Base-by-base conservation (phyloP, 371 early-diverging fungal genomes). In the Thermomucor indicae-seudaticae region DNA sequence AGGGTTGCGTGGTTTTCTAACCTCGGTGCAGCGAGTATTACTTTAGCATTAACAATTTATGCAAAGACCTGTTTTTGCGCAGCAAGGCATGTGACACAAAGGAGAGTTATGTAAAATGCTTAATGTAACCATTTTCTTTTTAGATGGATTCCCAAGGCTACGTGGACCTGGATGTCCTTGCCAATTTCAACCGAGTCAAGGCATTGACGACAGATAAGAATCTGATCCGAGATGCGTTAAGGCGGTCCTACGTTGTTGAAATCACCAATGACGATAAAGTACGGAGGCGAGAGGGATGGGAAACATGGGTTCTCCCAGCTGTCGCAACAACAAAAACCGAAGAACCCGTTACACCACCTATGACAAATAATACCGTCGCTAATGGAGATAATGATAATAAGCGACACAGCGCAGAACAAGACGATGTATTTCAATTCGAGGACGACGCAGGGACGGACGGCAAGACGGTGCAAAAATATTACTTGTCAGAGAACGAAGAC, bases 21-120 rank as follows among this genome's bases (percentile, higher is more conserved):
- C n/a, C n/a, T n/a, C n/a, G n/a, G n/a, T n/a, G n/a, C n/a, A 50
- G 50, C 64, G 91, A 91, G 53, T 89, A 91, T 69, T 97, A 97
- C 77, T 96, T 96, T 55, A 93, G 93, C 50, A 81, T 92, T 44
- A 94, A 95, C 44, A 97, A 97, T 64, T 68, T 97, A 46, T 91
- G 92, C 81, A 87, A 88, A 47, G 97, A 97, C 62, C 71, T 93
- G 12, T 95, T 81, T 65, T 87, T 97, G 75, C 88, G 97, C 41
- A 72, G 77, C 28, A 91, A 50, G 42, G 50, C 29, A 27, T 8
- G 41, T 3, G 7, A 2, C 6, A 19, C 6, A 32, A 29, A 24
- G 12, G 2, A 31, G 30, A 8, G 12, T 23, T 19, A 3, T 22
- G 37, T 49, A 28, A 10, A 16, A 23, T 10, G 16, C 6, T 24